phyloP scores from a whole-genome alignment of 1,284 basidiomycete species.

The Psilocybe mexicana region DNA sequence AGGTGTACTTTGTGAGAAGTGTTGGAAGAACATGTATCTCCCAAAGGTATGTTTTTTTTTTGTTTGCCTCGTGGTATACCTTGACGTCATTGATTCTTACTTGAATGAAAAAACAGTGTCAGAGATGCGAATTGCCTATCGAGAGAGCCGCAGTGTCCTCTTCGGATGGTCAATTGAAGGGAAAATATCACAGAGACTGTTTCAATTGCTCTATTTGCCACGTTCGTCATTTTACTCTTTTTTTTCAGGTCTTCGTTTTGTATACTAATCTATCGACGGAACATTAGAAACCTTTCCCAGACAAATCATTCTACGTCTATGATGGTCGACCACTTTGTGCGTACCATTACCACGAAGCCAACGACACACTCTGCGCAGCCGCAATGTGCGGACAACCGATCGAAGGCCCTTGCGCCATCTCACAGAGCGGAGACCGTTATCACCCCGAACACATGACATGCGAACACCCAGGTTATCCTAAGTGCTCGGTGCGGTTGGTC shows the following conservation, averaged over 20 bases:
- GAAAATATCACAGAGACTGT: constrained; percentile 88
- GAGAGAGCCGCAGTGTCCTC: constrained; percentile 89
- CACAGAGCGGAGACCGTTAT: constrained; percentile 73
- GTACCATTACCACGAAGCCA: constrained; percentile 89
- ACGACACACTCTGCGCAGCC: constrained; percentile 82
- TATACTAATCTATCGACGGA: neutral
- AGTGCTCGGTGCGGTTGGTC: constrained; percentile 54
- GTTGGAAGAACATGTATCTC: constrained; percentile 94
- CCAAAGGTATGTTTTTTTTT: constrained; percentile 63
- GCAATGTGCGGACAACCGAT: constrained; percentile 80
- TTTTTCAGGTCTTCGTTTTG: neutral
- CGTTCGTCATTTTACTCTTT: constrained; percentile 37
- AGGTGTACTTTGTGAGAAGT: constrained; percentile 77
- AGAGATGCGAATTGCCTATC: constrained; percentile 79
- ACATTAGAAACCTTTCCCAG: constrained; percentile 79
- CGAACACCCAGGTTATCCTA: constrained; percentile 56
- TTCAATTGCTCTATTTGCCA: constrained; percentile 85
- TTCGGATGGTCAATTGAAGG: constrained; percentile 88
- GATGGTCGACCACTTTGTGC: constrained; percentile 86
- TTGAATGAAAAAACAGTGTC: constrained; percentile 53
- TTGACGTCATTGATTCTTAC: neutral
- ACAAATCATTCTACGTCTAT: constrained; percentile 86
- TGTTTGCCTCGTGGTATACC: neutral
- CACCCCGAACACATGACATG: constrained; percentile 85
- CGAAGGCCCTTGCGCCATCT: constrained; percentile 87